Evolutionary conservation across 805 yeast genomes (phyloP), one percentile per base, ranked within the genome.

Genomic region (Zygotorulaspora florentina): DNA sequence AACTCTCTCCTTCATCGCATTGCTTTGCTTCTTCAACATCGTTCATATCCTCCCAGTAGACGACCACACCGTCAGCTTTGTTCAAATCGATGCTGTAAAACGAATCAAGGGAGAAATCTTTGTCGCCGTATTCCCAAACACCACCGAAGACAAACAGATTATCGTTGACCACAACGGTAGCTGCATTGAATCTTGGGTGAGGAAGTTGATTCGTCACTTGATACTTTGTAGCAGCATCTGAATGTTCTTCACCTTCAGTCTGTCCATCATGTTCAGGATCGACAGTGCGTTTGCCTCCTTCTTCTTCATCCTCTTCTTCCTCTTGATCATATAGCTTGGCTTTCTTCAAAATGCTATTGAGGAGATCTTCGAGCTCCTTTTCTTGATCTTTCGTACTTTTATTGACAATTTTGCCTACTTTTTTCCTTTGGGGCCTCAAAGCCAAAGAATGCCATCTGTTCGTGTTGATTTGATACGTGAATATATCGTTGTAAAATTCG

Each of bases 121-220:
- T 83, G 42, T 93, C 98, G 3, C 90, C 96, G 26, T 76, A 69
- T 63, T 93, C 98, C 81, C 83, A 91, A 35, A 83, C 78, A 55
- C 98, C 99, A 18, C 97, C 96, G 61, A 77, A 89, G 8, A 93
- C 84, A 65, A 81, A 91, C 47, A 89, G 71, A 0, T 75, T 76
- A 61, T 91, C 98, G 55, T 85, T 95, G 31, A 85, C 80, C 1
- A 91, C 96, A 46, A 95, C 82, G 3, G 88, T 79, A 2, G 90
- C 69, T 2, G 96, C 81, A 61, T 91, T 91, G 70, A 89, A 91
- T 56, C 98, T 74, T 1, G 90, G 79, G 59, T 91, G 97, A 2
- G 98, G 98, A 44, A 87, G 66, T 53, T 76, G 79, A 47, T 72
- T 75, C 50, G 79, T 66, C 2, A 83, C 81, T 53, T 80, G 80